Percentiles rank a stretch among this genome's conserved stretches.
These are phyloP conservation scores for Bothriochloa decipiens DNA, from an alignment of 176 grass and related monocot genomes.

Conservation along the genomic window DNA sequence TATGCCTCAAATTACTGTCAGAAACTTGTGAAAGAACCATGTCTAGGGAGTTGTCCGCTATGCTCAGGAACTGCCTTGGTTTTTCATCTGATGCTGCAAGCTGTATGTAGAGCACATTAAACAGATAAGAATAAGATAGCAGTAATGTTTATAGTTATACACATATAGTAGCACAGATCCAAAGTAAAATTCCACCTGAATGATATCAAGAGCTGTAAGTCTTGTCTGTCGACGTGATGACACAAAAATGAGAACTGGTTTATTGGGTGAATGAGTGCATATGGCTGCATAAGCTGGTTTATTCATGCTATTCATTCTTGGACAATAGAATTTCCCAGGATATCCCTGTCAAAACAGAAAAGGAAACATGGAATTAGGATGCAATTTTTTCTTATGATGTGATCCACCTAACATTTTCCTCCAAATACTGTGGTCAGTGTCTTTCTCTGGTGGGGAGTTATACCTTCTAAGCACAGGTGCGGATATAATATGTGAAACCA, in stretches of 20 bases:
- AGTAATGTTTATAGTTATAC: not conserved
- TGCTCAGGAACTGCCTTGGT: conserved; percentile 92
- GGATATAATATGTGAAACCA: not conserved
- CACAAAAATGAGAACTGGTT: conserved; percentile 99
- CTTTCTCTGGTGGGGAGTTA: not conserved
- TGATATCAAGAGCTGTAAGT: conserved; percentile 98
- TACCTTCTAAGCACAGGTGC: not conserved
- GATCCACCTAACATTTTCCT: conserved; percentile 36
- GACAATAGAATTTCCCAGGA: conserved; percentile 97
- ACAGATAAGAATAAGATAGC: conserved; percentile 1
- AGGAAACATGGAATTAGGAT: conserved; percentile 40
- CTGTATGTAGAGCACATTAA: conserved; percentile 53
- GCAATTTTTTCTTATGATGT: conserved; percentile 27
- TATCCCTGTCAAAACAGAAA: conserved; percentile 73
- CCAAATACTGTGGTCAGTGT: conserved; percentile 1
- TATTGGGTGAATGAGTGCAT: conserved; percentile 93
- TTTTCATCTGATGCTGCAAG: conserved; percentile 95
- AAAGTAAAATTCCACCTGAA: conserved; percentile 71
- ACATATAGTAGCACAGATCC: conserved; percentile 32
- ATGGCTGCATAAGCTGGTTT: conserved; percentile 99
- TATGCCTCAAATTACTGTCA: conserved; percentile 93
- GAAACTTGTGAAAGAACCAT: conserved; percentile 98
- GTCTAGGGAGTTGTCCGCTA: conserved; percentile 70
- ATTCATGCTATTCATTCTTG: conserved; percentile 99
- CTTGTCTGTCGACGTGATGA: conserved; percentile 96